Evolutionary conservation across 495 filamentous ascomycete species (phyloP).

Genomic region (Bathelium albidoporum): DNA sequence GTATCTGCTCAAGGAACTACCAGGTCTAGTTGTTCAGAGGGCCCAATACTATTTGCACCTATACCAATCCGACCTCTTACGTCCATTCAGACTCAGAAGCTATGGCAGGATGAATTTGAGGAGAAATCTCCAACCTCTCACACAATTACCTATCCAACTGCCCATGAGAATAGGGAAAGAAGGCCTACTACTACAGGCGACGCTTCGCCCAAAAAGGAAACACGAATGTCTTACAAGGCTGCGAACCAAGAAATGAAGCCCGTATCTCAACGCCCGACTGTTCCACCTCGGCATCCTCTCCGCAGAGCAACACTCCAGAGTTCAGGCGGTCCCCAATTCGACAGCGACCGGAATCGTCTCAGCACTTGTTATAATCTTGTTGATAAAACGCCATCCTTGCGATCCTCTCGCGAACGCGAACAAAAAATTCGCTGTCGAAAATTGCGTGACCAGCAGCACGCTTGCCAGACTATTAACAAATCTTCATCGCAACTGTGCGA

Average conservation of each 20-base stretch:
- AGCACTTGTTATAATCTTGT: too few relatives aligned
- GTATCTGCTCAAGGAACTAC: neutral
- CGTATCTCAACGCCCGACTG: neutral
- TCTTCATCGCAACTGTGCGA: neutral
- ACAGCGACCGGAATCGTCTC: too few relatives aligned
- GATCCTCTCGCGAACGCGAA: slow-evolving; percentile 7
- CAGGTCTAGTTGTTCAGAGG: neutral
- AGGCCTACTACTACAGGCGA: neutral
- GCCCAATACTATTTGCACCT: neutral
- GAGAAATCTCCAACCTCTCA: neutral
- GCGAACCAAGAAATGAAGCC: neutral
- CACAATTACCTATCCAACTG: neutral
- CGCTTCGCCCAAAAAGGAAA: neutral
- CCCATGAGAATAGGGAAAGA: too few relatives aligned
- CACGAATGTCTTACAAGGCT: neutral
- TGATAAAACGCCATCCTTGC: too few relatives aligned
- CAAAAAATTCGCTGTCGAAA: slow-evolving; percentile 21
- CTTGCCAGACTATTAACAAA: slow-evolving; percentile 11
- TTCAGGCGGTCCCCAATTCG: too few relatives aligned
- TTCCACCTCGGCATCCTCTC: neutral
- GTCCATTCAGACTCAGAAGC: neutral
- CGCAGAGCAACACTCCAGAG: neutral
- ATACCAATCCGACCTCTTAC: neutral
- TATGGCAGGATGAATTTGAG: neutral
- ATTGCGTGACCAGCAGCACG: slow-evolving; percentile 19